Conservation (phyloP, 2,329 filamentous ascomycete species). For the Fusarium sublunatum region DNA sequence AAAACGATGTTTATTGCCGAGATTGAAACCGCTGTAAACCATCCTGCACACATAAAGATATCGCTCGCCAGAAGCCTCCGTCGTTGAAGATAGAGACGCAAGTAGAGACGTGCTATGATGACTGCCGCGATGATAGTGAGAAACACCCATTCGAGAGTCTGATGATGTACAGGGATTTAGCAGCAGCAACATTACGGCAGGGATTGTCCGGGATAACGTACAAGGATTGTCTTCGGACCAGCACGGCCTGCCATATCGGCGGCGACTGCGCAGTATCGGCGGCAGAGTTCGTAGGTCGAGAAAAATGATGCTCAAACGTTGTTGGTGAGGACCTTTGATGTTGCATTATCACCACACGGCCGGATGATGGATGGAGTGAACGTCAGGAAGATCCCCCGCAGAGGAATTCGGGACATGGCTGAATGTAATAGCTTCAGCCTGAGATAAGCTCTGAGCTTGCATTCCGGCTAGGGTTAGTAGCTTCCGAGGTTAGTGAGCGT, state of each 20-base stretch:
- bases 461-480: not conserved
- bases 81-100: constrained; percentile 10
- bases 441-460: not conserved
- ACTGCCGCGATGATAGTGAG: constrained; percentile 1
- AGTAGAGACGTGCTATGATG: constrained; percentile 20
- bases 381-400: not conserved
- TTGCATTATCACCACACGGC: not conserved
- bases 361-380: not conserved
- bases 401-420: not conserved
- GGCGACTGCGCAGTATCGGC: not conserved
- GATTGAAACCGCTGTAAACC: not conserved
- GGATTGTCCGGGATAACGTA: not conserved
- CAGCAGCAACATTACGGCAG: too few relatives aligned
- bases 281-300: not conserved
- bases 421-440: not conserved
- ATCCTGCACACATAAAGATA: constrained; percentile 20
- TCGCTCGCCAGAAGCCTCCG: constrained; percentile 19
- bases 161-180: not conserved
- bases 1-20: constrained; percentile 1
- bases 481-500: not conserved
- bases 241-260: not conserved
- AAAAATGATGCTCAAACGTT: not conserved
- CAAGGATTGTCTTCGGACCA: not conserved
- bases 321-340: not conserved
- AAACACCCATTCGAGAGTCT: constrained; percentile 21